Conservation (phyloP, 2,329 filamentous ascomycete species). For the Colletotrichum sp. region DNA sequence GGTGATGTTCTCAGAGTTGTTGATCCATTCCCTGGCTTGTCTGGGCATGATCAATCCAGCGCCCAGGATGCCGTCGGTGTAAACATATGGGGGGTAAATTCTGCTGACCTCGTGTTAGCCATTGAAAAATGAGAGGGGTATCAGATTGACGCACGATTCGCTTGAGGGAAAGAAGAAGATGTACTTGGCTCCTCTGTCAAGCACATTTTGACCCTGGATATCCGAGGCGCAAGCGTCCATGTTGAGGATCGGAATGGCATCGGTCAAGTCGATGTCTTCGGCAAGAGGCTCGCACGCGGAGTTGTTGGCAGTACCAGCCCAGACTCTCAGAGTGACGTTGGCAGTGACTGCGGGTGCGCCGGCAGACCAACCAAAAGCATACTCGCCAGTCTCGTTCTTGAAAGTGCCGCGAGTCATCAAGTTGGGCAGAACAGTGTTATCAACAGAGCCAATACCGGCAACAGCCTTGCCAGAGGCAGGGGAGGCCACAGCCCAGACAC, state of each 20-base stretch:
- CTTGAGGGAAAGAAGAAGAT: conserved; percentile 41
- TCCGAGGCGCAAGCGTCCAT: conserved; percentile 38
- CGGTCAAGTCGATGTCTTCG: conserved; percentile 40
- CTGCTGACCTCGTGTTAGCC: not conserved
- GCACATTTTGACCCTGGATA: conserved; percentile 41
- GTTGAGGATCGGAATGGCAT: conserved; percentile 44
- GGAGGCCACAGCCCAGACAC: conserved; percentile 25
- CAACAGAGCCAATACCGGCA: conserved; percentile 27
- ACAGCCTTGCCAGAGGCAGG: conserved; percentile 29
- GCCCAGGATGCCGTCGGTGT: conserved; percentile 12
- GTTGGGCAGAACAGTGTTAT: conserved; percentile 23
- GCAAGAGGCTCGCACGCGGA: conserved; percentile 45
- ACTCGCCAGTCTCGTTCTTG: not conserved
- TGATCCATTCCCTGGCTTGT: conserved; percentile 27
- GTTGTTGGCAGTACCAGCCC: not conserved
- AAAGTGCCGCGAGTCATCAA: conserved; percentile 23
- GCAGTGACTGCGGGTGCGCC: not conserved
- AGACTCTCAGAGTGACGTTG: conserved; percentile 12
- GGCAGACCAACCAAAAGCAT: conserved; percentile 16
- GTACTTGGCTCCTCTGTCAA: conserved; percentile 45
- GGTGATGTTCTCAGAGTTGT: conserved; percentile 25
- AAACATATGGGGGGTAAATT: not conserved
- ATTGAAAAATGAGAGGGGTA: rapidly evolving
- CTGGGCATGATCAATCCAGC: conserved; percentile 20
- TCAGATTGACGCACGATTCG: not conserved